A percentile compares a stretch with the other conserved stretches of the same genome.
Conservation (phyloP, 2,329 filamentous ascomycete species). For the Cryphonectria naterciae region DNA sequence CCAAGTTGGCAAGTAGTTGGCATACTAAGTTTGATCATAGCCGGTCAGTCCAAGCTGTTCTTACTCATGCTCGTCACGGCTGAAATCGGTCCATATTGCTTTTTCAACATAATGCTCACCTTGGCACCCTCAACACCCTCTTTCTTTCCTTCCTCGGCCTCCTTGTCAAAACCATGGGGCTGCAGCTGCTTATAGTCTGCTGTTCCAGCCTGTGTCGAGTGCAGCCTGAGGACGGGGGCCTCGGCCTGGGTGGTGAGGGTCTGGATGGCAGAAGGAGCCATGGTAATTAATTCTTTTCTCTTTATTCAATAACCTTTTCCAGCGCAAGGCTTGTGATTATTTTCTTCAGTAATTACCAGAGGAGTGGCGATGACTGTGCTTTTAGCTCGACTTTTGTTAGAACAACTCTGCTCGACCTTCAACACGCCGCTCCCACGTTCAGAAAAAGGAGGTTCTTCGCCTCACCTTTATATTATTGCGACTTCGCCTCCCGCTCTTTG, state of each 20-base stretch:
- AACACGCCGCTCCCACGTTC: neutral
- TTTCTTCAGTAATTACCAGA: no score
- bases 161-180: slow-evolving; percentile 25
- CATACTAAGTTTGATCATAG: slow-evolving; percentile 48
- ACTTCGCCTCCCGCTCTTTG: neutral
- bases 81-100: neutral
- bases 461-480: slow-evolving; percentile 18
- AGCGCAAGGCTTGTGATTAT: no score
- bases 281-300: slow-evolving; percentile 50
- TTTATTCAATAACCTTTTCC: neutral
- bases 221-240: slow-evolving; percentile 35
- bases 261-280: slow-evolving; percentile 43
- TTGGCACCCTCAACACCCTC: slow-evolving; percentile 30
- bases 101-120: slow-evolving; percentile 18
- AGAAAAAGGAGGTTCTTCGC: neutral
- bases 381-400: neutral
- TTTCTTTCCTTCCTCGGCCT: slow-evolving; percentile 31
- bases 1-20: slow-evolving; percentile 69
- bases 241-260: slow-evolving; percentile 36
- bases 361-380: no score
- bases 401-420: neutral
- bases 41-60: neutral
- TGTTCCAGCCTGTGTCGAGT: slow-evolving; percentile 46
- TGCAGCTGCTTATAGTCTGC: slow-evolving; percentile 35
- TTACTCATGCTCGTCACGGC: neutral